Base-by-base conservation (phyloP, 352 stramenopile species). In the Phytopythium kandeliae region DNA sequence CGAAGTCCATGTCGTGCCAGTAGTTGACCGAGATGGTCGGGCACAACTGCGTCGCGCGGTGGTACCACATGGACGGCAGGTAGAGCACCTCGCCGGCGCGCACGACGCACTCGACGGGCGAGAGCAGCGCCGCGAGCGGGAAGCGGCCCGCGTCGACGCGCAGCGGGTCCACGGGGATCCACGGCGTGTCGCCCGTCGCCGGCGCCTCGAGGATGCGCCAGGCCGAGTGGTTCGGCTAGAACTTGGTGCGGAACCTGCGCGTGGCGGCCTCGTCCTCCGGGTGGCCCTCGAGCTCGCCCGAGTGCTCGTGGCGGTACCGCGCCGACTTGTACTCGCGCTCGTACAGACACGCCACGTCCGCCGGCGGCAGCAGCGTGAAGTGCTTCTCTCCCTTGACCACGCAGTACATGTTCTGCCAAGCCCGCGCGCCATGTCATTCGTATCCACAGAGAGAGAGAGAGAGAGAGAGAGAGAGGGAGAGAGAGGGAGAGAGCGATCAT, bases 401-500 rank as follows among this genome's bases (percentile, higher is more conserved):
- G 63, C 89, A 97, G 67, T 99, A 99, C 67, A 99, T 89, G 67
- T 99, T 99, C 78, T 92, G 60, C n/a, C n/a, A n/a, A n/a, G n/a
- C n/a, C n/a, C n/a, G n/a, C n/a, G n/a, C n/a, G n/a, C n/a, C n/a
- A n/a, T n/a, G n/a, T n/a, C n/a, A n/a, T n/a, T n/a, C n/a, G n/a
- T n/a, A n/a, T n/a, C n/a, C n/a, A n/a, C n/a, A n/a, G n/a, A n/a
- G n/a, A n/a, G n/a, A n/a, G n/a, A n/a, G n/a, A n/a, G n/a, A n/a
- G n/a, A n/a, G n/a, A n/a, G n/a, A n/a, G n/a, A n/a, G n/a, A n/a
- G n/a, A n/a, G n/a, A n/a, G n/a, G n/a, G n/a, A n/a, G n/a, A n/a
- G n/a, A n/a, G n/a, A n/a, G n/a, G n/a, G n/a, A n/a, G n/a, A n/a
- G n/a, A n/a, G n/a, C n/a, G n/a, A n/a, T n/a, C n/a, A 31, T 9